Evolutionary conservation across 2,329 filamentous ascomycete species (phyloP), one percentile per base, ranked within the genome.

Genomic region (Trichoderma cornu-damae): DNA sequence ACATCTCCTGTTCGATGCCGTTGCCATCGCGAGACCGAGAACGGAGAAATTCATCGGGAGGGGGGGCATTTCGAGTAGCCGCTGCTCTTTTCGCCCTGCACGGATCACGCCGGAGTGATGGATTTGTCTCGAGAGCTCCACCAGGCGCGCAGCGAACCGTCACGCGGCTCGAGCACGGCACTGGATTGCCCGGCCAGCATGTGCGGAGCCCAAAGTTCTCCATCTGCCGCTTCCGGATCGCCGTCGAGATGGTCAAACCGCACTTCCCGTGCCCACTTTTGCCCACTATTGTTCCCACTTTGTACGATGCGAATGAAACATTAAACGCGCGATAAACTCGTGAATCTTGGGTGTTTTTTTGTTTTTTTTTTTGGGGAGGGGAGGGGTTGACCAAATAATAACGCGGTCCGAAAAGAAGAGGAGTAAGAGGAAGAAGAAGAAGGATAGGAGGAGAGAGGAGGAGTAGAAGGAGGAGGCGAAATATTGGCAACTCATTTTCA

Each of bases 51-150:
- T 32, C 51, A 22, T 55, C 51, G 51, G 51, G n/a, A n/a, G n/a
- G n/a, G n/a, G n/a, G 20, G 51, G 47, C 47, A 55, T 16, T n/a
- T 47, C 51, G 22, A 38, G n/a, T n/a, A 46, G 42, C 30, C 40
- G 37, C 34, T 52, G 7, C 49, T 37, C 26, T 34, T 52, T 52
- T 16, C 9, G 49, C 18, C 26, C 18, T 52, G 49, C 35, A 30
- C 37, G 40, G 38, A 53, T 53, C 50, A 53, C 28, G 42, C 22
- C 51, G 51, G n/a, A 55, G 51, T 55, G 42, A 55, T 55, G 51
- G 32, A 28, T 30, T 28, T 47, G 32, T 55, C 34, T 55, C 42
- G 40, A 55, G 42, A 46, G 22, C 22, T 55, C 51, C 51, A 55
- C 44, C 44, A 8, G 44, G 9, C 16, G 28, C 28, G 28, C n/a